These are phyloP conservation scores for Plenodomus biglobosus DNA, from an alignment of 2,329 filamentous ascomycete species.

Conservation along the genomic window DNA sequence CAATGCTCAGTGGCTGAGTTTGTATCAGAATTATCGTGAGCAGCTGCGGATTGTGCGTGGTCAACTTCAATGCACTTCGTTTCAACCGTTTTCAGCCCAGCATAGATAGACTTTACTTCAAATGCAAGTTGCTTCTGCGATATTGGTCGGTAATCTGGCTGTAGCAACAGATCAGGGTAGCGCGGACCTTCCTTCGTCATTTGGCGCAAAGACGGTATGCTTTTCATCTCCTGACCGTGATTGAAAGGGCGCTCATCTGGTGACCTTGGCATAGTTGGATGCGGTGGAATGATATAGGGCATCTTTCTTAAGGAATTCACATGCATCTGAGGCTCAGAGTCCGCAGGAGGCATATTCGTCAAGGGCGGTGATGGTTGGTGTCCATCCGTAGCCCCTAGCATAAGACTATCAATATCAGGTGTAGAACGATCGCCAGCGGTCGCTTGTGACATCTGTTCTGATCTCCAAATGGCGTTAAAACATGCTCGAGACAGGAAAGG, in stretches of 20 bases:
- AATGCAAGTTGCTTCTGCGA: conserved; percentile 76
- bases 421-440: conserved; percentile 30
- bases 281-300: not conserved
- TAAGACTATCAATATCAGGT: conserved; percentile 34
- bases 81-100: conserved; percentile 82
- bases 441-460: conserved; percentile 28
- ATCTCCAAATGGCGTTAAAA: conserved; percentile 17
- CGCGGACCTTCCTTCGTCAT: conserved; percentile 33
- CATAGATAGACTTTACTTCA: conserved; percentile 83
- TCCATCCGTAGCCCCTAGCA: conserved; percentile 23
- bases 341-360: conserved; percentile 34
- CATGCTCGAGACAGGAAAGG: not conserved
- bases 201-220: conserved; percentile 10
- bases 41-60: conserved; percentile 55
- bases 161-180: conserved; percentile 48
- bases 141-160: conserved; percentile 68
- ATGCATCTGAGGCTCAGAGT: conserved; percentile 18
- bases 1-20: conserved; percentile 68
- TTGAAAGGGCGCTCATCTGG: not conserved
- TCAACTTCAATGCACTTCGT: conserved; percentile 84
- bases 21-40: conserved; percentile 53
- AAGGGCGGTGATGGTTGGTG: conserved; percentile 26
- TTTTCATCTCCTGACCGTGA: not conserved
- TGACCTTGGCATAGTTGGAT: not conserved
- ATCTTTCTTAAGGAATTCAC: not conserved